Percentiles rank a stretch among this genome's conserved stretches.
Evolutionary conservation across 1,284 basidiomycete species (phyloP).

Genomic region (Puccinia triticina): DNA sequence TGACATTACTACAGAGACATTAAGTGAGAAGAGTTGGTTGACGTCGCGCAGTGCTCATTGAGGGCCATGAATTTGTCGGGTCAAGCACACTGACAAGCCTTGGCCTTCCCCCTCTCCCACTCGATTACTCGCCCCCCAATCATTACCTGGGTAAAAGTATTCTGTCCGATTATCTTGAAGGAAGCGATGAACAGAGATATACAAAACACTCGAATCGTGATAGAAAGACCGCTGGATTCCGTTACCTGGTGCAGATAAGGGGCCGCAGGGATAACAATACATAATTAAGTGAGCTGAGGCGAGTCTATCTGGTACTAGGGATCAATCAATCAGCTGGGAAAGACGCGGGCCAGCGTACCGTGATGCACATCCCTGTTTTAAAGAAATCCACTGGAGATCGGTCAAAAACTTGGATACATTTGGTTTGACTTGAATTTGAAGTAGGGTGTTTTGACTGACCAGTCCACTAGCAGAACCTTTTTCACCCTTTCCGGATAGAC

Average conservation of each 20-base stretch:
- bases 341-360: slow-evolving; percentile 64
- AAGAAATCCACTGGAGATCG: slow-evolving; percentile 13
- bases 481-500: slow-evolving; percentile 64
- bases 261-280: neutral
- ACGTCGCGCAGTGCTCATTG: neutral
- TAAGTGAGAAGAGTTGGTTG: neutral
- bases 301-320: neutral
- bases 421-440: neutral
- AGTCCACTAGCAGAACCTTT: slow-evolving; percentile 89
- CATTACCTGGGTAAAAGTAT: slow-evolving; percentile 86
- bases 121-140: slow-evolving; percentile 81
- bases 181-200: slow-evolving; percentile 93
- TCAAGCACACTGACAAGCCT: slow-evolving; percentile 71
- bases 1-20: slow-evolving; percentile 72
- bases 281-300: neutral
- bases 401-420: slow-evolving; percentile 20
- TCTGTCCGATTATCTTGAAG: slow-evolving; percentile 68
- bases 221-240: slow-evolving; percentile 95
- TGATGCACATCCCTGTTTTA: slow-evolving; percentile 89
- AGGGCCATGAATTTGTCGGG: neutral
- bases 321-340: neutral
- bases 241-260: slow-evolving; percentile 69
- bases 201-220: slow-evolving; percentile 86
- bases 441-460: slow-evolving; percentile 66
- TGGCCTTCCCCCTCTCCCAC: slow-evolving; percentile 80